Evolutionary conservation across 306 rosid species (phyloP), one percentile per base, ranked within the genome.

Genomic region (Quercus bicolor): DNA sequence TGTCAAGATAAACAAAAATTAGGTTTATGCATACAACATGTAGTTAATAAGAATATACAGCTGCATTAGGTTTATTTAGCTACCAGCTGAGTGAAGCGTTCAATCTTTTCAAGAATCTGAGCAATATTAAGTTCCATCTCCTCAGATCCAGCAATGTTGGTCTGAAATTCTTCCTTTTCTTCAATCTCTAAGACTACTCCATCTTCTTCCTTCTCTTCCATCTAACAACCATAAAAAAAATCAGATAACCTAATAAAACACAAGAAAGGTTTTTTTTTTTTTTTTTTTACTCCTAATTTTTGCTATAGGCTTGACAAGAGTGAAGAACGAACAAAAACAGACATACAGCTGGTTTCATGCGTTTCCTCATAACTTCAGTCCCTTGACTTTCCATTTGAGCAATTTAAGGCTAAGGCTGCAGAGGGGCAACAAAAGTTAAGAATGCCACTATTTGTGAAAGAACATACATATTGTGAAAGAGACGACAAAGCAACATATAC

Each of bases 21-120:
- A 4, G 51, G 56, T 4, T 16, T 60, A 15, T 33, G 21, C 54
- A 59, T 33, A 31, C 52, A 31, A 4, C 7, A 37, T 20, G n/a
- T 2, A 57, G 10, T 57, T 12, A 33, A 19, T 7, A 73, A 59
- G 31, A 21, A 33, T 20, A 56, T 9, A 24, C 12, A 34, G 68
- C 62, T 13, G 19, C 21, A 18, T 48, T 52, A 52, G 70, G 70
- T 14, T 2, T 48, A 34, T 2, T 34, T 45, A 15, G 54, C 62
- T 89, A 94, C 97, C 93, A 87, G 88, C 83, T 90, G 89, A 56
- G 97, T 90, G 85, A 89, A 94, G 70, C 80, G 81, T 53, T 94
- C 93, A 6, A 89, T 92, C 85, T 87, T 92, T 80, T 87, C 93
- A 3, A 90, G 82, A 75, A 90, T 83, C 52, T 81, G 89, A 80